Conservation (phyloP, 75 land plant genomes). For the Pseudotsuga menziesii region DNA sequence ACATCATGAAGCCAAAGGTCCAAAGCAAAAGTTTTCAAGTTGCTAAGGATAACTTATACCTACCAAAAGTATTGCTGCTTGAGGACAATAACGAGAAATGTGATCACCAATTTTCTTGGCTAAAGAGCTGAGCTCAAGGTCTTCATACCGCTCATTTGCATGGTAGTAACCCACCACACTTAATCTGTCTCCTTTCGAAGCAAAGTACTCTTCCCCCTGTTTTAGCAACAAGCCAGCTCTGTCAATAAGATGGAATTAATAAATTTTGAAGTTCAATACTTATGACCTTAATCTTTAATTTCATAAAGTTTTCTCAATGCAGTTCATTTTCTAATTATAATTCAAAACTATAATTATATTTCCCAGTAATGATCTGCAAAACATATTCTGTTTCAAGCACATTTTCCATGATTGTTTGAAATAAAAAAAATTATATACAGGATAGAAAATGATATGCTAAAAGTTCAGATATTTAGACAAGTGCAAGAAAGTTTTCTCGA, state of each 20-base stretch:
- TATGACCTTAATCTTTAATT: background rate
- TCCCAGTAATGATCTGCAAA: background rate
- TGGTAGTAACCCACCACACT: conserved; percentile 90
- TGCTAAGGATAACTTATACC: background rate
- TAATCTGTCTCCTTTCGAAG: conserved; percentile 24
- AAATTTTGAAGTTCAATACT: no score
- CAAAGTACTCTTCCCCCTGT: conserved; percentile 76
- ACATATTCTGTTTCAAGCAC: background rate
- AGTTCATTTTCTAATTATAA: background rate
- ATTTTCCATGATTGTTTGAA: background rate
- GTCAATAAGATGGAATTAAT: no score
- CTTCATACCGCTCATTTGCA: conserved; percentile 89
- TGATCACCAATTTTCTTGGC: conserved; percentile 98
- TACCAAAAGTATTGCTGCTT: conserved; percentile 79
- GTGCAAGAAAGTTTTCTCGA: background rate
- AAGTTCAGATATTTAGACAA: background rate
- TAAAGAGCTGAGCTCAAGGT: conserved; percentile 53
- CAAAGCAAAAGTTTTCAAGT: background rate
- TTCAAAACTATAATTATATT: background rate
- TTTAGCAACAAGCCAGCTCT: conserved; percentile 4
- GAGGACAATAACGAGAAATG: conserved; percentile 69
- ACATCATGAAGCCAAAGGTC: background rate
- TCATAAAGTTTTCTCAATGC: background rate
- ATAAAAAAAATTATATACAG: background rate
- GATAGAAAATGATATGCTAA: background rate